These are phyloP conservation scores for Volvox reticuliferus DNA, from an alignment of 139 green algal species.

Conservation along the genomic window DNA sequence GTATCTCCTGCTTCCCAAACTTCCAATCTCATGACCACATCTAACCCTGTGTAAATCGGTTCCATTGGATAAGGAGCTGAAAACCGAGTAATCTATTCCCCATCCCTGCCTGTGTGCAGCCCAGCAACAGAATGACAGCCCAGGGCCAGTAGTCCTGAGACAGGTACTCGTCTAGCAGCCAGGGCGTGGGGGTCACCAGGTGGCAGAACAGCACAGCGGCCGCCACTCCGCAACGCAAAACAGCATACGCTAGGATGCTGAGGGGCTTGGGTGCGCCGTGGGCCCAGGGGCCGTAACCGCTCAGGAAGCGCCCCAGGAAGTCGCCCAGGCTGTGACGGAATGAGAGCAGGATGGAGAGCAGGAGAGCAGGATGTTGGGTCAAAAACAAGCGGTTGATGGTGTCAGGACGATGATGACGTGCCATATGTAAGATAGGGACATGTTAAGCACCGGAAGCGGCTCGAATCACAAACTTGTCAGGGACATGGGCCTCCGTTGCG, in stretches of 20 bases:
- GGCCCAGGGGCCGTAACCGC: conserved; percentile 55
- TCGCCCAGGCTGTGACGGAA: conserved; percentile 46
- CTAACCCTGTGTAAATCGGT: too few relatives aligned
- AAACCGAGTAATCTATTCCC: too few relatives aligned
- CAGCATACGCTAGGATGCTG: conserved; percentile 48
- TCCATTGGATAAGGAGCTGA: too few relatives aligned
- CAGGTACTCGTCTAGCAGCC: conserved; percentile 53
- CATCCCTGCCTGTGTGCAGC: conserved; percentile 48
- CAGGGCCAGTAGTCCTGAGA: conserved; percentile 50
- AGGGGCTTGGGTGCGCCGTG: conserved; percentile 54
- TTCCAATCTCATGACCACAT: neutral
- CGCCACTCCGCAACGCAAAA: conserved; percentile 42
- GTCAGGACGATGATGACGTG: too few relatives aligned
- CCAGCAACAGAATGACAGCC: conserved; percentile 52
- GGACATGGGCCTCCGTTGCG: too few relatives aligned
- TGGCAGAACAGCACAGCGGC: conserved; percentile 62
- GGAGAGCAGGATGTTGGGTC: too few relatives aligned
- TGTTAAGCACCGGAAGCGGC: too few relatives aligned
- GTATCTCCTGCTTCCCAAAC: neutral
- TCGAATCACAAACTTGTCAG: too few relatives aligned
- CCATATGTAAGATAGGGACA: too few relatives aligned
- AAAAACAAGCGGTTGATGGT: too few relatives aligned
- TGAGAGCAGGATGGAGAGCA: too few relatives aligned
- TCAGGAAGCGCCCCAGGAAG: conserved; percentile 56
- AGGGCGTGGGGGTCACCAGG: conserved; percentile 56